Conservation (phyloP, 108 stramenopile genomes). For the Cyclotella baltica region DNA sequence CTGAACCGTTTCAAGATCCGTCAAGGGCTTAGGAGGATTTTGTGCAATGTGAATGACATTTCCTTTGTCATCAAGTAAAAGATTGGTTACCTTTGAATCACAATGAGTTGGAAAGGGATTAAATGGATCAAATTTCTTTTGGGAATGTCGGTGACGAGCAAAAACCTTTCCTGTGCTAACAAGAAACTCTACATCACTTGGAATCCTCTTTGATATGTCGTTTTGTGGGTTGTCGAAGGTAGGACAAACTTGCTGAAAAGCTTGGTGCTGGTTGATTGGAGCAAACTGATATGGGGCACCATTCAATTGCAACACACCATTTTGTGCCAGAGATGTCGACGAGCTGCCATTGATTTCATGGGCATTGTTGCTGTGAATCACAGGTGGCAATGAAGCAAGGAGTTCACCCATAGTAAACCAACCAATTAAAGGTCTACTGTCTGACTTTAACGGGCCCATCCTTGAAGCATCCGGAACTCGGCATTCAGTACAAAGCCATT, state of each 20-base stretch:
- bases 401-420: conserved; percentile 72
- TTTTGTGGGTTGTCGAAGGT: not conserved
- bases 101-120: conserved; percentile 1
- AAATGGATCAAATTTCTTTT: conserved; percentile 42
- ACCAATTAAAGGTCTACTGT: conserved; percentile 67
- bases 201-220: not conserved
- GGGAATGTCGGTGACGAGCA: conserved; percentile 40
- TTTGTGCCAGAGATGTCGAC: too few species aligned
- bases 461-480: conserved; percentile 64
- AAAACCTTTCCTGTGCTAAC: conserved; percentile 49
- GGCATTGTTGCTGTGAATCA: not conserved
- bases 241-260: too few species aligned
- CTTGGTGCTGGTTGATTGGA: not conserved
- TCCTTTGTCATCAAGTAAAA: not conserved
- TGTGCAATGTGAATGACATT: not conserved
- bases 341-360: not conserved
- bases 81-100: too few species aligned
- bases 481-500: conserved; percentile 88
- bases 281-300: too few species aligned
- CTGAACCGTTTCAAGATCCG: conserved; percentile 24
- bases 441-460: conserved; percentile 63
- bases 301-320: too few species aligned
- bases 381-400: not conserved
- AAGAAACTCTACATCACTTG: conserved; percentile 41
- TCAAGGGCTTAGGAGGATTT: conserved; percentile 38